These are phyloP conservation scores for Penicillium canariense DNA, from an alignment of 495 filamentous ascomycete genomes.

Conservation along the genomic window DNA sequence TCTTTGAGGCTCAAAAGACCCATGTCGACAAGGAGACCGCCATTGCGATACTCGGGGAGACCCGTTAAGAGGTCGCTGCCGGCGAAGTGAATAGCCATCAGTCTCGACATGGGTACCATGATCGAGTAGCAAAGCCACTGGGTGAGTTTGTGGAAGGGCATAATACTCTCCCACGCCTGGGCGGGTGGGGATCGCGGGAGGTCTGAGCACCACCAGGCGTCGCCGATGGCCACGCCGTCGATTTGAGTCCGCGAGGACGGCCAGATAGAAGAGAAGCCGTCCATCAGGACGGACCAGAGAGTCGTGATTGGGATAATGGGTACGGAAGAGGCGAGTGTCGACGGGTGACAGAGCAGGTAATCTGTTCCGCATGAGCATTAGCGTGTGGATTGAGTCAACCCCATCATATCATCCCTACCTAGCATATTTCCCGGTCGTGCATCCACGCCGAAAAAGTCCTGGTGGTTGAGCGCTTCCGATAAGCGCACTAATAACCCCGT, in stretches of 20 bases:
- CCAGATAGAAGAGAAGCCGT: conserved; percentile 86
- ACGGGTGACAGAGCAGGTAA: conserved; percentile 86
- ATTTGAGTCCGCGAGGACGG: conserved; percentile 84
- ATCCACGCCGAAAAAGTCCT: conserved; percentile 81
- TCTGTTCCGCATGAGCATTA: conserved; percentile 48
- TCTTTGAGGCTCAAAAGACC: conserved; percentile 61
- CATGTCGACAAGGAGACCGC: conserved; percentile 65
- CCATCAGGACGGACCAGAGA: conserved; percentile 85
- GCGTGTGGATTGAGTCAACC: conserved; percentile 5
- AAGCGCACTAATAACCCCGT: conserved; percentile 76
- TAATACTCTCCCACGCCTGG: conserved; percentile 86
- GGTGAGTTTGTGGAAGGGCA: conserved; percentile 79
- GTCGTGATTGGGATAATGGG: conserved; percentile 89
- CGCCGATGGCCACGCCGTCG: conserved; percentile 83
- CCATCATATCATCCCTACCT: conserved; percentile 50
- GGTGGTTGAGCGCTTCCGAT: conserved; percentile 72
- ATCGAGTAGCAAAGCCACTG: conserved; percentile 75
- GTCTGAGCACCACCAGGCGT: conserved; percentile 87
- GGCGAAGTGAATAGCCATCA: conserved; percentile 62
- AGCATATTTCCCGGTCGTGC: conserved; percentile 92
- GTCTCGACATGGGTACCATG: conserved; percentile 65
- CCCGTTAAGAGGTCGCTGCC: conserved; percentile 63
- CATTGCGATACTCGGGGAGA: conserved; percentile 68
- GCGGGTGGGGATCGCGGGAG: conserved; percentile 73
- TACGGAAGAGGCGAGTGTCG: conserved; percentile 80